Percentiles rank a stretch among this genome's conserved stretches.
These are phyloP conservation scores for Schwanniomyces yamadae DNA, from an alignment of 805 yeast genomes.

Conservation along the genomic window DNA sequence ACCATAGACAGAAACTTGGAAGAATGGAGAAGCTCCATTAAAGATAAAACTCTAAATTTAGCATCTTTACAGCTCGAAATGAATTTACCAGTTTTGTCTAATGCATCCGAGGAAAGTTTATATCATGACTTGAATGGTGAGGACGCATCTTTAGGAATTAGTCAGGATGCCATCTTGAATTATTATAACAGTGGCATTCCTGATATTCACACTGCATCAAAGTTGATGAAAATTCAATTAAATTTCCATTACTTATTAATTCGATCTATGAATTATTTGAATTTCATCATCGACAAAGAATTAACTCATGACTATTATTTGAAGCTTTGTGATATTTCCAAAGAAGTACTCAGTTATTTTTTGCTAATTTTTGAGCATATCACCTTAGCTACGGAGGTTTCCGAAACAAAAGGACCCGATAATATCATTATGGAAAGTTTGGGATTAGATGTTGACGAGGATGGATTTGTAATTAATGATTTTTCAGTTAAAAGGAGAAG, in stretches of 20 bases:
- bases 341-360: conserved; percentile 39
- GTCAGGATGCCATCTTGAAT: conserved; percentile 19
- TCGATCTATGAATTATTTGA: conserved; percentile 41
- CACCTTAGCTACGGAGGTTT: conserved; percentile 16
- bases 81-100: conserved; percentile 30
- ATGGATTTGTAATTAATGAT: conserved; percentile 46
- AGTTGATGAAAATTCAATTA: conserved; percentile 42
- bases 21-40: conserved; percentile 40
- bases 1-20: conserved; percentile 42
- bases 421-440: conserved; percentile 33
- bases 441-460: conserved; percentile 43
- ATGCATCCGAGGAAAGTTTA: conserved; percentile 23
- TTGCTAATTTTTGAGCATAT: conserved; percentile 37
- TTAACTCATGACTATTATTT: conserved; percentile 33
- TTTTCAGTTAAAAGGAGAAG: conserved; percentile 39
- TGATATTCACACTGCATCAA: conserved; percentile 37
- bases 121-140: conserved; percentile 25
- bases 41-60: conserved; percentile 25
- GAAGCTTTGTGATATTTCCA: conserved; percentile 35
- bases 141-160: conserved; percentile 17
- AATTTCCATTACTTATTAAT: conserved; percentile 44
- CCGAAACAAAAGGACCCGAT: conserved; percentile 9
- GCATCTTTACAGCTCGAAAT: conserved; percentile 26
- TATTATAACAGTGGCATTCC: conserved; percentile 34
- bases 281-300: conserved; percentile 44